These are phyloP conservation scores for Acacia concinna DNA, from an alignment of 331 rosid genomes.

Conservation along the genomic window DNA sequence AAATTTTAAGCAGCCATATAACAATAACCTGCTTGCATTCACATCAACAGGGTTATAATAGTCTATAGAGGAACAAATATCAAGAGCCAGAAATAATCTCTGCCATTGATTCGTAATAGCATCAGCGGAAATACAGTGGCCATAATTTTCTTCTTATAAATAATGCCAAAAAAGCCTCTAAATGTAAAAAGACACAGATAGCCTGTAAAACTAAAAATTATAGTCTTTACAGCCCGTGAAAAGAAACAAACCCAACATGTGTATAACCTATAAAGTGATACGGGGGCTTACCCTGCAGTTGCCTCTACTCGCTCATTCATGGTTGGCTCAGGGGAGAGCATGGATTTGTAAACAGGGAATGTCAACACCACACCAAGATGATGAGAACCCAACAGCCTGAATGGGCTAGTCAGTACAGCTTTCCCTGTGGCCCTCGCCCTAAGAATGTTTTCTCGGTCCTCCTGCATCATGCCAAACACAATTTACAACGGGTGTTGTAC, in stretches of 20 bases:
- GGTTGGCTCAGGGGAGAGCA: constrained; percentile 69
- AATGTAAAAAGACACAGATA: neutral
- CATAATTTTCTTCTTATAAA: neutral
- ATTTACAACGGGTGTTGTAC: neutral
- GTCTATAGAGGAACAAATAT: neutral
- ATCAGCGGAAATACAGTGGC: neutral
- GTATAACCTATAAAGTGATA: constrained; percentile 14
- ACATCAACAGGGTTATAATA: neutral
- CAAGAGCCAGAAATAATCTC: neutral
- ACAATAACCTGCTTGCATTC: neutral
- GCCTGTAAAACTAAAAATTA: neutral
- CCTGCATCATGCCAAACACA: constrained; percentile 51
- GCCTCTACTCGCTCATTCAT: constrained; percentile 69
- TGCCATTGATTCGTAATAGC: neutral
- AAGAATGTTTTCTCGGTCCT: constrained; percentile 90
- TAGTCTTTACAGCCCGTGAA: neutral
- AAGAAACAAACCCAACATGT: constrained; percentile 11
- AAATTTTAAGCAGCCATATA: constrained; percentile 10
- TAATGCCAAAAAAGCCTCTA: neutral
- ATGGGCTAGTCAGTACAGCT: constrained; percentile 95
- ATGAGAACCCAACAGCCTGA: constrained; percentile 83
- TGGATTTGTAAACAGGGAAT: constrained; percentile 94
- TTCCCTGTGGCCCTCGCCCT: constrained; percentile 98
- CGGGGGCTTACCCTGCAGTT: constrained; percentile 75
- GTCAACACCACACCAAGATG: constrained; percentile 99